A percentile compares a stretch with the other conserved stretches of the same genome.
Conservation (phyloP, 305 asterid genomes). For the Solanum hybrid region DNA sequence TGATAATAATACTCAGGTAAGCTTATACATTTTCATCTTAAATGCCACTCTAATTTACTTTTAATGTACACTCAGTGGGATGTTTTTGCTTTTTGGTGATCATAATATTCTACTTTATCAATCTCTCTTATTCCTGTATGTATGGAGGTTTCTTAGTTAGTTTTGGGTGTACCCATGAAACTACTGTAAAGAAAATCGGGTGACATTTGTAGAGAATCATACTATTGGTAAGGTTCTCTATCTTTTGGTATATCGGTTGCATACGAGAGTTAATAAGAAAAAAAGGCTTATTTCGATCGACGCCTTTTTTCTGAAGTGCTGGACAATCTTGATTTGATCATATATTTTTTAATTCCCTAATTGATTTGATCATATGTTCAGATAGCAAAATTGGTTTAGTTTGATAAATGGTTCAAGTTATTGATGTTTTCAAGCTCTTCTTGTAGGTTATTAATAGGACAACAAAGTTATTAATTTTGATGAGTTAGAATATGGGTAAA, state of each 20-base stretch:
- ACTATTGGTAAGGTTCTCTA: neutral
- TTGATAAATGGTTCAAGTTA: neutral
- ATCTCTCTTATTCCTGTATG: neutral
- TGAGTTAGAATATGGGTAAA: neutral
- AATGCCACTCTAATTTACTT: no score
- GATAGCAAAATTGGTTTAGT: neutral
- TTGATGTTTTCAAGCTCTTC: neutral
- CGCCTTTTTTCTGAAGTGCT: no score
- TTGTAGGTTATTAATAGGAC: neutral
- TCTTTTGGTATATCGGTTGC: neutral
- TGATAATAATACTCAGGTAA: slow-evolving; percentile 56
- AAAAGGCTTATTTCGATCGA: neutral
- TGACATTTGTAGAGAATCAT: neutral
- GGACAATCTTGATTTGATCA: neutral
- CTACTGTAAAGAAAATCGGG: neutral
- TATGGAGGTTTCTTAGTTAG: neutral
- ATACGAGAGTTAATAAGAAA: neutral
- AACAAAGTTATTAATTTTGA: neutral
- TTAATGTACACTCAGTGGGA: neutral
- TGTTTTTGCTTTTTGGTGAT: neutral
- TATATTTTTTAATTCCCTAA: neutral
- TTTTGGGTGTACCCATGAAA: neutral
- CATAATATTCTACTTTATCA: no score
- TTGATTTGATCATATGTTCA: neutral
- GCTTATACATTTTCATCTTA: neutral